Evolutionary conservation across 345 rosid species (phyloP).

Genomic region (Stellera chamaejasme): DNA sequence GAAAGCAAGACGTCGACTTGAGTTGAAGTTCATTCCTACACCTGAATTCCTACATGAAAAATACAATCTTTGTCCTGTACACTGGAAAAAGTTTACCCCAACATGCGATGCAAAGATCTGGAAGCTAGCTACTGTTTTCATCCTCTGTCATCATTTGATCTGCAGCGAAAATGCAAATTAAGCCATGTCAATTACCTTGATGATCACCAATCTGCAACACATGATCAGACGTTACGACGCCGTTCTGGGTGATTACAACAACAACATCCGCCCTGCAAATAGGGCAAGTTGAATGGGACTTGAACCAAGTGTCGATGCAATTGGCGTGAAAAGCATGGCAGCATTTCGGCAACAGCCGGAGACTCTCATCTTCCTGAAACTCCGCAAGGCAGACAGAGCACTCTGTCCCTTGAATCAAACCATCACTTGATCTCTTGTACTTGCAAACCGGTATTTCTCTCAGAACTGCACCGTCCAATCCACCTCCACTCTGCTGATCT

Average conservation of each 20-base stretch:
- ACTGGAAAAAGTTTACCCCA: no score
- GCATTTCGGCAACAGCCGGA: constrained; percentile 85
- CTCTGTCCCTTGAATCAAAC: constrained; percentile 50
- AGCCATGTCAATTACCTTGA: no score
- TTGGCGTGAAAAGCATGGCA: constrained; percentile 71
- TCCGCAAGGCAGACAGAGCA: constrained; percentile 91
- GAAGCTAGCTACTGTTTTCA: no score
- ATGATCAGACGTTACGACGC: no score
- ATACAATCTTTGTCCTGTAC: no score
- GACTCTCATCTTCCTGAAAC: constrained; percentile 60
- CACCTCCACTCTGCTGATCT: constrained; percentile 20
- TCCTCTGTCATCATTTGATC: no score
- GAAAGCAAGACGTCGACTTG: no score
- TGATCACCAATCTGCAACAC: no score
- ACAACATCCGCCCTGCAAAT: constrained; percentile 55
- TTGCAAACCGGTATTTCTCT: constrained; percentile 55
- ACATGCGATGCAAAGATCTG: no score
- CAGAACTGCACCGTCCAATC: constrained; percentile 71
- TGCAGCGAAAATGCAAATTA: no score
- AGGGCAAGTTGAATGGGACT: constrained; percentile 82
- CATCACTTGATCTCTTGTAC: constrained; percentile 43
- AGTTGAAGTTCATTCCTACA: no score
- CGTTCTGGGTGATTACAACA: constrained; percentile 14
- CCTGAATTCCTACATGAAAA: no score
- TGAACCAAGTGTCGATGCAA: constrained; percentile 94